A percentile compares a stretch with the other conserved stretches of the same genome.
Conservation (phyloP, 2,329 filamentous ascomycete genomes). For the Aspergillus sp. region DNA sequence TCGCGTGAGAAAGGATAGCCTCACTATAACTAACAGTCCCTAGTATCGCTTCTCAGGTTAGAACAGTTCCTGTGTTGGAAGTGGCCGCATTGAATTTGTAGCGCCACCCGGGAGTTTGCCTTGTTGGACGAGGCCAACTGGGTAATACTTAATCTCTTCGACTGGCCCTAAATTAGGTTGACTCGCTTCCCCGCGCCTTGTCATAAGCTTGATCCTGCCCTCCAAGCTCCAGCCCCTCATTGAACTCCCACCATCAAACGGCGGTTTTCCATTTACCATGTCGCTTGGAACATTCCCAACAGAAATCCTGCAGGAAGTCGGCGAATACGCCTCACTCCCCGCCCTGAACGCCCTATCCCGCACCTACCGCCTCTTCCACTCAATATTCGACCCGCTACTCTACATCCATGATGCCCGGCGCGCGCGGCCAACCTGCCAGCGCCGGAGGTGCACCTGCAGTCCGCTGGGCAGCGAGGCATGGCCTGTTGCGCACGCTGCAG, state of each 20-base stretch:
- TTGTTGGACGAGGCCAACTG: background rate
- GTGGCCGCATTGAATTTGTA: background rate
- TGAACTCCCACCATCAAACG: no score
- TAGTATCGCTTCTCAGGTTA: background rate
- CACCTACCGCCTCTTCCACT: background rate
- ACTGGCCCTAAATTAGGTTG: background rate
- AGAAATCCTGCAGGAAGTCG: background rate
- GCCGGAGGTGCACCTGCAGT: background rate
- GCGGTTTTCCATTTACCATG: no score
- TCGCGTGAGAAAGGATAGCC: background rate
- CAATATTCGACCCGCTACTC: background rate
- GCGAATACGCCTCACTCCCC: background rate
- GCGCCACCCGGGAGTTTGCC: background rate
- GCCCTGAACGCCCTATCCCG: background rate
- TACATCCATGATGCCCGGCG: background rate
- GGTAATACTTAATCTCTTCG: background rate
- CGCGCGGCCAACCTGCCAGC: background rate
- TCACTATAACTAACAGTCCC: background rate
- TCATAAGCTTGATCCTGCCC: constrained; percentile 2
- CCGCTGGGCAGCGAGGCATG: background rate
- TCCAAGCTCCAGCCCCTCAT: background rate
- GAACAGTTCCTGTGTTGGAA: background rate
- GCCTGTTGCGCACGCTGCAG: background rate
- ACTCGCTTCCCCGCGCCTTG: background rate
- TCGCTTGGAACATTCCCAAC: no score